Base-by-base conservation (phyloP, 2,329 filamentous ascomycete species). In the Eutypa lata region DNA sequence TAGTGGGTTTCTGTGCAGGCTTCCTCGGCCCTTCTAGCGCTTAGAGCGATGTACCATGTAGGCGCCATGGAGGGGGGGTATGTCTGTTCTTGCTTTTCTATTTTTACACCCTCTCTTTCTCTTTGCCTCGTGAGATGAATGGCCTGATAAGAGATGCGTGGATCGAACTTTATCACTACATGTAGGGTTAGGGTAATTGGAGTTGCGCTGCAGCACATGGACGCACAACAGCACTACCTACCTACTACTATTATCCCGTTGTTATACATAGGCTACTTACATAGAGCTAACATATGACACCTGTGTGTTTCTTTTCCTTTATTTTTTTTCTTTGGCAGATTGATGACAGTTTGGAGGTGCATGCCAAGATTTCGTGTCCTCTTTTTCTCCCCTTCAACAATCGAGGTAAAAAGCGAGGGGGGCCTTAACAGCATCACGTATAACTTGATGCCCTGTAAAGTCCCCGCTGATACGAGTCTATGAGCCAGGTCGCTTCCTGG, bases 11-110 rank as follows among this genome's bases (percentile, higher is more conserved):
- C 68, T 56, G 62, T 68, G 65, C 65, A 69, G 60, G 53, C 61
- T 71, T 71, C 68, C 65, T 65, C 63, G 61, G 65, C 56, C 55
- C 64, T 68, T 71, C 68, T 70, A 70, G 68, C 67, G 67, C 51
- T 56, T 40, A 48, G 45, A 53, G 52, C 53, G 22, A 48, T 7
- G 43, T 45, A 7, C 48, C 10, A 48, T 22, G 53, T 16, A 31
- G 40, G n/a, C 38, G 37, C 26, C 37, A 38, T 53, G 50, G 53
- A 38, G 35, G 16, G 10, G 26, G 26, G 26, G 2, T 31, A 21
- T 24, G 3, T 16, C 26, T 22, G 35, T 43, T 7, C 18, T 31
- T 10, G 6, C 45, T 19, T 31, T 26, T 33, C 26, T 37, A 40
- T 11, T 18, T 14, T 6, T 42, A 42, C 38, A 42, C 38, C 38